Evolutionary conservation across 306 rosid genomes (phyloP).

Genomic region (Corylus heterophylla): DNA sequence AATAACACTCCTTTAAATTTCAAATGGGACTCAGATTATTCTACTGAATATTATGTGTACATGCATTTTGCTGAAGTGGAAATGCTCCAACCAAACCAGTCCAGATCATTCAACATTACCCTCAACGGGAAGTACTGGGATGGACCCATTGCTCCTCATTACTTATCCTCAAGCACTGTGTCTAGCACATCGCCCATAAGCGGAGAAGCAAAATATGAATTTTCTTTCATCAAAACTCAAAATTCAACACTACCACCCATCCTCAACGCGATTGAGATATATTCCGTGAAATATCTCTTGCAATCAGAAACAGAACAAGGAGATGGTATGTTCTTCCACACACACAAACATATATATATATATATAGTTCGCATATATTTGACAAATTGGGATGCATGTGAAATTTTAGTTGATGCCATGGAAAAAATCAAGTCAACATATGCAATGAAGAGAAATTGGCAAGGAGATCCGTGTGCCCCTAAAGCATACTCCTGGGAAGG

Average conservation of each 20-base stretch:
- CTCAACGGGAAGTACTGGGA: not conserved
- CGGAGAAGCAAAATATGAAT: not conserved
- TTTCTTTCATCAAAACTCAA: constrained; percentile 8
- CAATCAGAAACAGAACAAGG: constrained; percentile 32
- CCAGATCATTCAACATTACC: constrained; percentile 29
- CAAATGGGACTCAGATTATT: not conserved
- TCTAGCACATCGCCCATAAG: not conserved
- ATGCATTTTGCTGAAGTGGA: constrained; percentile 38
- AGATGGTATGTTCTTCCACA: constrained; percentile 31
- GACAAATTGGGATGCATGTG: not conserved
- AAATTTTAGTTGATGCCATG: constrained; percentile 48
- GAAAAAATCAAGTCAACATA: constrained; percentile 52
- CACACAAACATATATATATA: too few relatives aligned
- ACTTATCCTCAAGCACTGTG: rapidly evolving
- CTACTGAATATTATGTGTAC: constrained; percentile 6
- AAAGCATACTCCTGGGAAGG: constrained; percentile 51
- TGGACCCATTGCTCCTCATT: constrained; percentile 6
- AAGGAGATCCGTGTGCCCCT: constrained; percentile 68
- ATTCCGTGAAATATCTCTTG: constrained; percentile 9
- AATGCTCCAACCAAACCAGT: constrained; percentile 18
- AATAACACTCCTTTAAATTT: not conserved
- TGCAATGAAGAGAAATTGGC: constrained; percentile 46
- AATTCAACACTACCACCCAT: constrained; percentile 46
- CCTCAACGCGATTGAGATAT: constrained; percentile 43
- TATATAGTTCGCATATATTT: not conserved